A percentile compares a stretch with the other conserved stretches of the same genome.
phyloP scores from a whole-genome alignment of 1,284 basidiomycete species.

The Exobasidium cylindrosporum region DNA sequence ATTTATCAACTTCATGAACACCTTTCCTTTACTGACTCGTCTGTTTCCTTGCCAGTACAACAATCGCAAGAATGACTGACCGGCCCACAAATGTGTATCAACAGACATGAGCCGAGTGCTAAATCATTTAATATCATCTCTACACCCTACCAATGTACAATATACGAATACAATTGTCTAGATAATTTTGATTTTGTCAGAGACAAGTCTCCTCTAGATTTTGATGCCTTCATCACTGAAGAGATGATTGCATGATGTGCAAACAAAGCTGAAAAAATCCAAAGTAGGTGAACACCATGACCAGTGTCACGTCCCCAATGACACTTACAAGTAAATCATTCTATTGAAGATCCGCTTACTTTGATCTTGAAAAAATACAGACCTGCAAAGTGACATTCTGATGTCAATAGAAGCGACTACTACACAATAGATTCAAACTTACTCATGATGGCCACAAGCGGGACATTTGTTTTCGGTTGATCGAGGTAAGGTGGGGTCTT shows the following conservation, averaged over 20 bases:
- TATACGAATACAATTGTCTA: not conserved
- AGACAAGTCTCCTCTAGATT: not conserved
- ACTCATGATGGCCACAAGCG: constrained; percentile 39
- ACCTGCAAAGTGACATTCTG: not conserved
- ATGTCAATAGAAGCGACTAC: not conserved
- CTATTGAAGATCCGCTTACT: constrained; percentile 49
- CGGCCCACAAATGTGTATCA: not conserved
- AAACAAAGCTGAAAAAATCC: constrained; percentile 45
- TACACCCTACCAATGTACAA: not conserved
- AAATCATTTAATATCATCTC: too few relatives aligned
- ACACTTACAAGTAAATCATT: constrained; percentile 46
- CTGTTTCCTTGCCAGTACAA: too few relatives aligned
- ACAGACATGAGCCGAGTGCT: not conserved
- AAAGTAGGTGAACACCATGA: too few relatives aligned
- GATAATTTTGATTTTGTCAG: not conserved
- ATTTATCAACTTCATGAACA: too few relatives aligned
- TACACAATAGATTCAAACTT: constrained; percentile 5
- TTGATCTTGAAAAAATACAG: constrained; percentile 53
- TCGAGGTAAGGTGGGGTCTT: constrained; percentile 75
- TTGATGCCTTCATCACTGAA: constrained; percentile 35
- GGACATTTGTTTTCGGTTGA: constrained; percentile 49
- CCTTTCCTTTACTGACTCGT: too few relatives aligned
- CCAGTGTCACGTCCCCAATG: too few relatives aligned
- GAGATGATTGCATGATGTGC: constrained; percentile 45
- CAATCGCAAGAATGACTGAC: too few relatives aligned